phyloP scores from a whole-genome alignment of 306 rosid genomes.

The Ammopiptanthus mongolicus region DNA sequence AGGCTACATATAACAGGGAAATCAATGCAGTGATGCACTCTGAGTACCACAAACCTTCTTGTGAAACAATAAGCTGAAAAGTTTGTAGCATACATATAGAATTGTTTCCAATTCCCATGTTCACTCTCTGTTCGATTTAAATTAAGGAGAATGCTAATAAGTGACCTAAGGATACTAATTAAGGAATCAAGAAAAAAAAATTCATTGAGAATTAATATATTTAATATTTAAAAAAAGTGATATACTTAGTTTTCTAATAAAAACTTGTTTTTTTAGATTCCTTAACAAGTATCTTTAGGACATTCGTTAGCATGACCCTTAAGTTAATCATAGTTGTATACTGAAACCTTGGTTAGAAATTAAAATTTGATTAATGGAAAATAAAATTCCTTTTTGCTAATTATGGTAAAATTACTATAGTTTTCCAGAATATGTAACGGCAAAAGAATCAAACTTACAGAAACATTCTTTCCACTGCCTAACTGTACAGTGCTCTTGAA shows the following conservation, averaged over 20 bases:
- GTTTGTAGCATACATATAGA: not conserved
- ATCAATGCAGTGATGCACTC: not conserved
- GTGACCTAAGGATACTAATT: too few relatives aligned
- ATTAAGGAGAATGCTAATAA: too few relatives aligned
- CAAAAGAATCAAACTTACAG: slow-evolving; percentile 41
- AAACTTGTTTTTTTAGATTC: too few relatives aligned
- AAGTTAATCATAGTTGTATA: not conserved
- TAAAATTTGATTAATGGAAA: not conserved
- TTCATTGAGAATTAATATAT: too few relatives aligned
- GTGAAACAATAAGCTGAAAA: not conserved
- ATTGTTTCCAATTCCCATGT: not conserved
- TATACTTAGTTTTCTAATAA: too few relatives aligned
- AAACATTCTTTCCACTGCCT: slow-evolving; percentile 66
- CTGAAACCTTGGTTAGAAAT: not conserved
- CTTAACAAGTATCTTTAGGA: too few relatives aligned
- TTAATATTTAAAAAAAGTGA: too few relatives aligned
- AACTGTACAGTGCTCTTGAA: slow-evolving; percentile 51
- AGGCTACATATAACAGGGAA: not conserved
- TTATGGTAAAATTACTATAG: not conserved
- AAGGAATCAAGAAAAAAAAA: too few relatives aligned
- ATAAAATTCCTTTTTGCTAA: not conserved
- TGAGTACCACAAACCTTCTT: not conserved
- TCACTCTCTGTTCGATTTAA: not conserved
- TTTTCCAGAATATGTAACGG: not conserved
- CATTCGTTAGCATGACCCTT: too few relatives aligned